Evolutionary conservation across 2,329 filamentous ascomycete species (phyloP).

Genomic region (Cephalotrichum gorgonifer): DNA sequence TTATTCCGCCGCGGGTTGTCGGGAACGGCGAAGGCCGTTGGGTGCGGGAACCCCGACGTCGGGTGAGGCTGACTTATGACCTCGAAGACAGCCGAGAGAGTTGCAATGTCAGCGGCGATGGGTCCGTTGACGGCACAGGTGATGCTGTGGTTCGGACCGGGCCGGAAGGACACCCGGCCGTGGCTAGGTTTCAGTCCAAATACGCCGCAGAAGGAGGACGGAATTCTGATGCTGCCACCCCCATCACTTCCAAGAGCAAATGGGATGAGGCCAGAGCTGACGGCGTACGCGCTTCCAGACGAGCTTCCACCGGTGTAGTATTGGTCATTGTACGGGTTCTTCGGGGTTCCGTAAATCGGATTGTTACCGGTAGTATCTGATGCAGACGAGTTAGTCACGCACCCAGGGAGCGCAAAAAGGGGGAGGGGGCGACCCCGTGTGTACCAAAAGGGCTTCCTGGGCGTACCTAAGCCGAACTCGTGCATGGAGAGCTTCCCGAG

Average conservation of each 20-base stretch:
- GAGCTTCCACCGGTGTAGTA: constrained; percentile 75
- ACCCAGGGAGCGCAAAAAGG: neutral
- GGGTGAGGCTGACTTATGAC: constrained; percentile 55
- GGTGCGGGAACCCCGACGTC: constrained; percentile 39
- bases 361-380: constrained; percentile 71
- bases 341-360: constrained; percentile 59
- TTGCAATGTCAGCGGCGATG: constrained; percentile 55
- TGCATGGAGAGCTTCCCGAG: constrained; percentile 70
- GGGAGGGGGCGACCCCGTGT: neutral
- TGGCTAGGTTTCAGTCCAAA: constrained; percentile 67
- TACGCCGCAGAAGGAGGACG: constrained; percentile 60
- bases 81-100: constrained; percentile 55
- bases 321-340: constrained; percentile 60
- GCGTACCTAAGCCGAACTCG: constrained; percentile 58
- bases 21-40: constrained; percentile 13
- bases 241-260: constrained; percentile 64
- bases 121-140: constrained; percentile 59
- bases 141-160: constrained; percentile 46
- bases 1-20: constrained; percentile 22
- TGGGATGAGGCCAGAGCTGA: constrained; percentile 60
- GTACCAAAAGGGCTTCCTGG: too few relatives aligned
- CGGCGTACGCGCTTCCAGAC: constrained; percentile 61
- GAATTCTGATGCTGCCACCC: constrained; percentile 65
- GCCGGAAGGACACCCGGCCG: constrained; percentile 51
- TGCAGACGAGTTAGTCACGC: neutral